Evolutionary conservation across 2,329 filamentous ascomycete species (phyloP).

Genomic region (Chrysosporium keratinophilum): DNA sequence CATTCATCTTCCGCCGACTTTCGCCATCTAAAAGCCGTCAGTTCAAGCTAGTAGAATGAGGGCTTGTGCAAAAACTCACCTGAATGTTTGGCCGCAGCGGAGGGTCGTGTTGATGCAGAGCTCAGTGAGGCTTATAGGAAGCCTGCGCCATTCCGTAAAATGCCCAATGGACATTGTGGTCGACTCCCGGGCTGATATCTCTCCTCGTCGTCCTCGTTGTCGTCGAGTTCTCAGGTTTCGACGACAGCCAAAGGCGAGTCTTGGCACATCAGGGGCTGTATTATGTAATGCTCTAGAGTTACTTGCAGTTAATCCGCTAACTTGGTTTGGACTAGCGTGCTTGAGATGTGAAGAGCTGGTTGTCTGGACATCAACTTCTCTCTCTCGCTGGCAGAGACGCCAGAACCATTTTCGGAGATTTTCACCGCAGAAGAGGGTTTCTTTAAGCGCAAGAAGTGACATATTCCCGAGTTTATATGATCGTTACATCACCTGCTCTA

Average conservation of each 20-base stretch:
- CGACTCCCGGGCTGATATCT: background rate
- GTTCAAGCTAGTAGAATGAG: too few relatives aligned
- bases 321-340: background rate
- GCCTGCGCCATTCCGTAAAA: constrained; percentile 71
- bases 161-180: constrained; percentile 34
- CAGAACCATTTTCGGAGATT: background rate
- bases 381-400: background rate
- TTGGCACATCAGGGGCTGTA: background rate
- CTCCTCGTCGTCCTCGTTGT: background rate
- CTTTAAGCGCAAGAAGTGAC: background rate
- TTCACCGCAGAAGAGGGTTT: background rate
- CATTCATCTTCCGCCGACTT: constrained; percentile 72
- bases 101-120: constrained; percentile 91
- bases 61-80: constrained; percentile 33
- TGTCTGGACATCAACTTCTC: constrained; percentile 3
- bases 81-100: constrained; percentile 88
- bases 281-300: background rate
- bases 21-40: constrained; percentile 56
- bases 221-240: background rate
- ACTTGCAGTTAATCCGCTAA: background rate
- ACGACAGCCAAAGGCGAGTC: background rate
- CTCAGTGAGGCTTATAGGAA: constrained; percentile 72
- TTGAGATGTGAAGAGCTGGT: background rate
- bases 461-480: background rate
- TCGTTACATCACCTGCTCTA: background rate